These are phyloP conservation scores for Arabidopsis lyrata DNA, from an alignment of 441 rosid species.

Conservation along the genomic window DNA sequence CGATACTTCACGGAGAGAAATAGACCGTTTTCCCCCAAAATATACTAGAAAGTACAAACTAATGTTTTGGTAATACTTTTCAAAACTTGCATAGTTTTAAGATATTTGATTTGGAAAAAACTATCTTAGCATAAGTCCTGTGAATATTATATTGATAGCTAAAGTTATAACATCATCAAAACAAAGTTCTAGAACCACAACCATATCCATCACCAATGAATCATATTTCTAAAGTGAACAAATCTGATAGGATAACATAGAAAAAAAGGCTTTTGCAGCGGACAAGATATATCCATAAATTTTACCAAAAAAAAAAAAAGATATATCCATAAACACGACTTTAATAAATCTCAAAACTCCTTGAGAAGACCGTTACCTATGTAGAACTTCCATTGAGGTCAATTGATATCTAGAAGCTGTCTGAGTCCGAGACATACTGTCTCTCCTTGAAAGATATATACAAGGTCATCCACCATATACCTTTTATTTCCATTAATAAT, in stretches of 20 bases:
- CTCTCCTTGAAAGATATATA: background rate
- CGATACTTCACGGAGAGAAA: too few relatives aligned
- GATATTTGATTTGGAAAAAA: background rate
- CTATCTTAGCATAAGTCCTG: background rate
- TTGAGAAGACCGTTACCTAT: slow-evolving; percentile 22
- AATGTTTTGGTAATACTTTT: background rate
- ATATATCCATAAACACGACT: background rate
- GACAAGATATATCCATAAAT: background rate
- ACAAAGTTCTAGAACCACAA: background rate
- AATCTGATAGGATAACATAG: background rate
- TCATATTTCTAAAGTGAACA: background rate
- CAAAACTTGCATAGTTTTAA: background rate
- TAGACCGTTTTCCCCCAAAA: too few relatives aligned
- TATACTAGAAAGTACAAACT: too few relatives aligned
- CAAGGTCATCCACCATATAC: background rate
- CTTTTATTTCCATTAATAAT: background rate
- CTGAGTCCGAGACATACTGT: background rate
- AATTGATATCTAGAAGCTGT: slow-evolving; percentile 12
- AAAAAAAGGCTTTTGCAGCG: background rate
- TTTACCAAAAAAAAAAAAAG: background rate
- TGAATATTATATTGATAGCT: background rate
- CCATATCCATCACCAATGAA: background rate
- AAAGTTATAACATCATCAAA: background rate
- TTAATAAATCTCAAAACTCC: slow-evolving; percentile 11
- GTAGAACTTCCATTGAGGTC: slow-evolving; percentile 11